Evolutionary conservation across 257 asterid genomes (phyloP).

Genomic region (Catharanthus roseus): DNA sequence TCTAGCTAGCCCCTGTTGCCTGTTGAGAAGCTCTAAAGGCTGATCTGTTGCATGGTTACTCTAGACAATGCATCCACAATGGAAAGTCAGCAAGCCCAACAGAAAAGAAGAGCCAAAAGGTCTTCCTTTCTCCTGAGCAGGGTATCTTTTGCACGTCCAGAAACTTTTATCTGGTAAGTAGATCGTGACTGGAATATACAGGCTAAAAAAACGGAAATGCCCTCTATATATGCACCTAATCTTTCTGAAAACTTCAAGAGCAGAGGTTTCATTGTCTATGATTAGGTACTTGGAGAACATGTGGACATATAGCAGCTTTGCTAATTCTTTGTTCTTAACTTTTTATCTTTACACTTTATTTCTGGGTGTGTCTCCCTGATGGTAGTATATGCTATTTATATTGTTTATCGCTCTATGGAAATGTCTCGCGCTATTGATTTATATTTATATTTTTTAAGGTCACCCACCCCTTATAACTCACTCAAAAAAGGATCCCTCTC

Average conservation of each 20-base stretch:
- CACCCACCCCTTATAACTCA: no score
- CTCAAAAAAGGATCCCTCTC: no score
- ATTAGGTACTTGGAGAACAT: neutral
- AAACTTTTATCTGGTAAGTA: neutral
- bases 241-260: neutral
- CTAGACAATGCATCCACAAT: neutral
- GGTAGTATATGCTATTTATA: no score
- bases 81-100: neutral
- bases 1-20: neutral
- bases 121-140: neutral
- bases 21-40: neutral
- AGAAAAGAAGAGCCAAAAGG: neutral
- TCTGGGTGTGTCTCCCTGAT: no score
- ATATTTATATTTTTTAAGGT: no score
- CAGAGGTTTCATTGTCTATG: slow-evolving; percentile 1
- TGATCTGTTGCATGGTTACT: neutral
- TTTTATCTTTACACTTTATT: no score
- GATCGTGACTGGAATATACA: neutral
- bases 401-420: no score
- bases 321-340: no score
- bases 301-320: no score
- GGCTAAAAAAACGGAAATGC: no score
- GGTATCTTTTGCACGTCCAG: neutral
- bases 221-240: neutral
- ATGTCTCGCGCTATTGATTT: no score